Conservation (phyloP, 208 protist genomes). For the Crithidia acanthocephali region DNA sequence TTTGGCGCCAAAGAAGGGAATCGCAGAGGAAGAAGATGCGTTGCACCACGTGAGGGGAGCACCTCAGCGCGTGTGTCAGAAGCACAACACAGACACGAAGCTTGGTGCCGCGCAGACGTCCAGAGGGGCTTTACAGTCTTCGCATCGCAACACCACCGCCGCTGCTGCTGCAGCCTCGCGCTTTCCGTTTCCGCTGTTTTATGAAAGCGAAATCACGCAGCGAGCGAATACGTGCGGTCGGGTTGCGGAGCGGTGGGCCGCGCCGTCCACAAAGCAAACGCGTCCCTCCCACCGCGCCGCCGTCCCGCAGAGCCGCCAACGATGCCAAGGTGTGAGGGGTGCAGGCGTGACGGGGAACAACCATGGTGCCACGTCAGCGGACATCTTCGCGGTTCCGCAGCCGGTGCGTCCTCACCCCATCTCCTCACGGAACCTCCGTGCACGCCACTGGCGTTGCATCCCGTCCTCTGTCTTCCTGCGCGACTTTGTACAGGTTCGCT, state of each 20-base stretch:
- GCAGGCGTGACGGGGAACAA: background rate
- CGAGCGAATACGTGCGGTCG: background rate
- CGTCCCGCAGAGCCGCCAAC: background rate
- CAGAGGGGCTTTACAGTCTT: too few relatives aligned
- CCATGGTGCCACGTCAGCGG: background rate
- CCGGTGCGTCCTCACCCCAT: background rate
- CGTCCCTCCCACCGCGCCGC: background rate
- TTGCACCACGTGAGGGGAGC: too few relatives aligned
- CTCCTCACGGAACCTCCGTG: background rate
- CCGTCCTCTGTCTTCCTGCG: constrained; percentile 5
- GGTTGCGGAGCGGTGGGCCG: background rate
- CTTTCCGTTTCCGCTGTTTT: constrained; percentile 12
- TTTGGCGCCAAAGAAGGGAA: too few relatives aligned
- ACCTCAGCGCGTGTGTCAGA: too few relatives aligned
- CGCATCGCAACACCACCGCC: background rate
- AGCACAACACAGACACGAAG: too few relatives aligned
- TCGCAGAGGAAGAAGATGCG: too few relatives aligned
- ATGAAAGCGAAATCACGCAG: background rate
- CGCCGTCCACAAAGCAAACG: background rate
- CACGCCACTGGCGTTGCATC: constrained; percentile 11
- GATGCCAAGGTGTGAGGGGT: too few relatives aligned
- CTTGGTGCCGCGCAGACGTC: too few relatives aligned
- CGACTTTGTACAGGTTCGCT: background rate
- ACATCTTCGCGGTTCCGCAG: background rate
- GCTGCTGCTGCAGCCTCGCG: background rate